Evolutionary conservation across 1,284 basidiomycete genomes (phyloP).

Genomic region (Cutaneotrichosporon sp.): DNA sequence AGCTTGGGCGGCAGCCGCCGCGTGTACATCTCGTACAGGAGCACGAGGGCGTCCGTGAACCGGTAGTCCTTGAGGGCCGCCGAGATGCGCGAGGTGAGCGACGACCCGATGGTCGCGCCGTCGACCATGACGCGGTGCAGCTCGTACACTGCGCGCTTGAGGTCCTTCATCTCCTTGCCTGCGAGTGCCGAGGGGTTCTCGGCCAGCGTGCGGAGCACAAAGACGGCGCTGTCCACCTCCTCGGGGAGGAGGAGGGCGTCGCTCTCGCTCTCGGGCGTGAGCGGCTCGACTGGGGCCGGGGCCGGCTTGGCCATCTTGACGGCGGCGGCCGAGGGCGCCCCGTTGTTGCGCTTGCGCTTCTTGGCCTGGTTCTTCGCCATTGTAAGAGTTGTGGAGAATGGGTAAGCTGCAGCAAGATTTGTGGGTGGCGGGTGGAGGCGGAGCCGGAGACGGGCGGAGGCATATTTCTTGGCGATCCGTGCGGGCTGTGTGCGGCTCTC

Average conservation of each 20-base stretch:
- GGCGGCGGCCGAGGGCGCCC: slow-evolving; percentile 5
- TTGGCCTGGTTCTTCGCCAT: slow-evolving; percentile 28
- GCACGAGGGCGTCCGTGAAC: slow-evolving; percentile 57
- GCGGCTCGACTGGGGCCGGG: background rate
- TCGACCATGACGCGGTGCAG: slow-evolving; percentile 48
- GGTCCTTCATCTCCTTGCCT: slow-evolving; percentile 43
- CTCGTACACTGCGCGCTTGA: slow-evolving; percentile 50
- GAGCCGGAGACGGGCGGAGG: no score
- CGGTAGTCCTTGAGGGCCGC: slow-evolving; percentile 57
- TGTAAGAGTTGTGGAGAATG: background rate
- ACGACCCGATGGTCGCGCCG: slow-evolving; percentile 47
- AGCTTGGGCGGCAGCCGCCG: slow-evolving; percentile 59
- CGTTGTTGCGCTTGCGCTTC: slow-evolving; percentile 25
- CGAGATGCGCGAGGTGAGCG: slow-evolving; percentile 58
- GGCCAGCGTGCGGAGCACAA: slow-evolving; percentile 41
- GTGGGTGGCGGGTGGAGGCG: background rate
- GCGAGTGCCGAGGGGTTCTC: slow-evolving; percentile 45
- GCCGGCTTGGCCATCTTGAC: slow-evolving; percentile 7
- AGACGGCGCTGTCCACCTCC: slow-evolving; percentile 46
- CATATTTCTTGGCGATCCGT: background rate
- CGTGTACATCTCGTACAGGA: slow-evolving; percentile 61
- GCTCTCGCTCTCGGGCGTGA: slow-evolving; percentile 14
- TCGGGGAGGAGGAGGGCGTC: slow-evolving; percentile 38
- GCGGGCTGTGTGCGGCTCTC: no score
- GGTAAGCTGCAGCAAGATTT: background rate